Evolutionary conservation across 2,329 filamentous ascomycete genomes (phyloP).

Genomic region (Apiospora marii): DNA sequence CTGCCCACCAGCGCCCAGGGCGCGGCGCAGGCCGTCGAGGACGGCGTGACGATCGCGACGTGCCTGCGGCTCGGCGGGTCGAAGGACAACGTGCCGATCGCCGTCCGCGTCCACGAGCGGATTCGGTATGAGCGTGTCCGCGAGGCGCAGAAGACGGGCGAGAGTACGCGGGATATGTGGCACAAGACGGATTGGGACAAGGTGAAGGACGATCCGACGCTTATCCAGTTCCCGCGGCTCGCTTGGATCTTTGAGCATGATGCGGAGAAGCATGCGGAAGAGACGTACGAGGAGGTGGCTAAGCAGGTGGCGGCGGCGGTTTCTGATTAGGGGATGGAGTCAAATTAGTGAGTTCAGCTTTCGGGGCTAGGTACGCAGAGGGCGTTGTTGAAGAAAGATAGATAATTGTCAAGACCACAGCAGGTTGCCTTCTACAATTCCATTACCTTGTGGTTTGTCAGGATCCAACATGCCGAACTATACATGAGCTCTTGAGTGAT

Average conservation of each 20-base stretch:
- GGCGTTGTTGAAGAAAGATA: too few relatives aligned
- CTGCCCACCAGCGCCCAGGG: constrained; percentile 57
- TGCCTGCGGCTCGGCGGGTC: constrained; percentile 42
- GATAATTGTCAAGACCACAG: too few relatives aligned
- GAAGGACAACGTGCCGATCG: constrained; percentile 47
- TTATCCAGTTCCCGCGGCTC: constrained; percentile 56
- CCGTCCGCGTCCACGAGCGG: constrained; percentile 53
- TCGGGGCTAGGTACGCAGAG: too few relatives aligned
- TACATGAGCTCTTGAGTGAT: too few relatives aligned
- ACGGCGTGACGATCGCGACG: constrained; percentile 57
- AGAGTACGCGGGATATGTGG: constrained; percentile 60
- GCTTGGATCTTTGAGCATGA: constrained; percentile 62
- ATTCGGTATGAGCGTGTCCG: constrained; percentile 58
- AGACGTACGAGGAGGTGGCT: constrained; percentile 43
- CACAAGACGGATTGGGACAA: constrained; percentile 62
- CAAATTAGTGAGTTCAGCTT: too few relatives aligned
- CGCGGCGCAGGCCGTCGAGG: constrained; percentile 59
- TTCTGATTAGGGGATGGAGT: too few relatives aligned
- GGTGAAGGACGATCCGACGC: constrained; percentile 55
- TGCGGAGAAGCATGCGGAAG: constrained; percentile 54
- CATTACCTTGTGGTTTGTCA: too few relatives aligned
- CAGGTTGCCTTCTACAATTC: too few relatives aligned
- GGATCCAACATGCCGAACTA: too few relatives aligned
- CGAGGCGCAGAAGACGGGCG: constrained; percentile 58
- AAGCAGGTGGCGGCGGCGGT: not conserved